Conservation (phyloP, 1,284 basidiomycete species). For the Leccinum fuscescens region DNA sequence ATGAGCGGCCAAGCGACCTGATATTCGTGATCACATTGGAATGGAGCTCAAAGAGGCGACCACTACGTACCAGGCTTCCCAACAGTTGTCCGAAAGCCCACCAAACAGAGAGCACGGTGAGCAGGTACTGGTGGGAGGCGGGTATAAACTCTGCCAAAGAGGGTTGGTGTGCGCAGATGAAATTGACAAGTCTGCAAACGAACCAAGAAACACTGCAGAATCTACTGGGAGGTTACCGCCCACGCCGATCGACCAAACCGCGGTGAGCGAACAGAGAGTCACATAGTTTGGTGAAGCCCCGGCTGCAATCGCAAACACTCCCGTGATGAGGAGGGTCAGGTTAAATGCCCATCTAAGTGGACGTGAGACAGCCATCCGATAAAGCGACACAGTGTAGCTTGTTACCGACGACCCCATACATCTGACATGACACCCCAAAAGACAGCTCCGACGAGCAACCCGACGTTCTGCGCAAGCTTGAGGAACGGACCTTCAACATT, state of each 20-base stretch:
- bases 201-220: conserved; percentile 75
- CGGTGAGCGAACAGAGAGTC: conserved; percentile 51
- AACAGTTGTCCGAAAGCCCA: conserved; percentile 65
- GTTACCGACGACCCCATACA: conserved; percentile 58
- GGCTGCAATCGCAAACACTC: conserved; percentile 62
- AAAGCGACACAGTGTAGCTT: conserved; percentile 1
- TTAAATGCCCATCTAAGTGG: conserved; percentile 65
- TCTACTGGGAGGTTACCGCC: conserved; percentile 79
- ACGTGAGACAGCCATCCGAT: conserved; percentile 6
- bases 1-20: conserved; percentile 69
- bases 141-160: conserved; percentile 52
- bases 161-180: neutral
- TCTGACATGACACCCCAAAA: conserved; percentile 63
- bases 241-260: conserved; percentile 62
- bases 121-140: conserved; percentile 58
- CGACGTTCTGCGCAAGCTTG: conserved; percentile 55
- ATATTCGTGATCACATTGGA: neutral
- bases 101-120: conserved; percentile 63
- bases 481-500: conserved; percentile 51
- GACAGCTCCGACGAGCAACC: conserved; percentile 64
- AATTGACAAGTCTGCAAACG: conserved; percentile 12
- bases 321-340: conserved; percentile 68
- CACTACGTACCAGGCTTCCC: conserved; percentile 48
- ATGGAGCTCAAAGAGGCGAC: neutral
- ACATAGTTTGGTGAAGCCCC: conserved; percentile 56